phyloP scores from a whole-genome alignment of 1,284 basidiomycete genomes.

The Leccinum griseonigrum region DNA sequence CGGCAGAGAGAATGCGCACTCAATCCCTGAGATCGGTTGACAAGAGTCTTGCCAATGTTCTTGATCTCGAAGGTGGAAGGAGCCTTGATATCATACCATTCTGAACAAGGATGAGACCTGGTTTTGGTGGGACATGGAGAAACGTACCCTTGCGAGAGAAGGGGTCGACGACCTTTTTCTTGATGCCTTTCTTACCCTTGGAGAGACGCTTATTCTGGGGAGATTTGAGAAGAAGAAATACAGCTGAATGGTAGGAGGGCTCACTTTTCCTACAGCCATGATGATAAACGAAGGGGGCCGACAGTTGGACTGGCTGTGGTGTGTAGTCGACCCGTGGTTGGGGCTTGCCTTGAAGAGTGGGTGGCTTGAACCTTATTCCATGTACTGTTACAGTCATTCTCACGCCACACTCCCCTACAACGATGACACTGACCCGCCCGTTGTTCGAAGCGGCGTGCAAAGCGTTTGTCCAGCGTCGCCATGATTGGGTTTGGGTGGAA shows the following conservation, averaged over 20 bases:
- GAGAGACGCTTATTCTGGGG: conserved; percentile 93
- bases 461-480: conserved; percentile 42
- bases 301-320: conserved; percentile 50
- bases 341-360: not conserved
- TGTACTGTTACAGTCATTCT: conserved; percentile 45
- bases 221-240: conserved; percentile 8
- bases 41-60: conserved; percentile 98
- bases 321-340: conserved; percentile 21
- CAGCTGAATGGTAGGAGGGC: conserved; percentile 10
- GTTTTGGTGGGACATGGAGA: conserved; percentile 1
- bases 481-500: conserved; percentile 57
- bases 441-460: conserved; percentile 64
- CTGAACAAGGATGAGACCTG: conserved; percentile 40
- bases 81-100: conserved; percentile 99
- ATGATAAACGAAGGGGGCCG: conserved; percentile 44
- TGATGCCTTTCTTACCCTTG: conserved; percentile 99
- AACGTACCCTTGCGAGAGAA: conserved; percentile 94
- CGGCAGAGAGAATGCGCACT: conserved; percentile 59
- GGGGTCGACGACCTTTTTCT: conserved; percentile 99
- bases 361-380: conserved; percentile 45
- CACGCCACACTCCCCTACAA: conserved; percentile 44
- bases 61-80: conserved; percentile 97
- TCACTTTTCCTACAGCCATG: conserved; percentile 93
- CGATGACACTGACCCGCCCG: conserved; percentile 39
- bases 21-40: conserved; percentile 97